These are phyloP conservation scores for Pestalotiopsis sp. DNA, from an alignment of 2,329 filamentous ascomycete genomes.

Conservation along the genomic window DNA sequence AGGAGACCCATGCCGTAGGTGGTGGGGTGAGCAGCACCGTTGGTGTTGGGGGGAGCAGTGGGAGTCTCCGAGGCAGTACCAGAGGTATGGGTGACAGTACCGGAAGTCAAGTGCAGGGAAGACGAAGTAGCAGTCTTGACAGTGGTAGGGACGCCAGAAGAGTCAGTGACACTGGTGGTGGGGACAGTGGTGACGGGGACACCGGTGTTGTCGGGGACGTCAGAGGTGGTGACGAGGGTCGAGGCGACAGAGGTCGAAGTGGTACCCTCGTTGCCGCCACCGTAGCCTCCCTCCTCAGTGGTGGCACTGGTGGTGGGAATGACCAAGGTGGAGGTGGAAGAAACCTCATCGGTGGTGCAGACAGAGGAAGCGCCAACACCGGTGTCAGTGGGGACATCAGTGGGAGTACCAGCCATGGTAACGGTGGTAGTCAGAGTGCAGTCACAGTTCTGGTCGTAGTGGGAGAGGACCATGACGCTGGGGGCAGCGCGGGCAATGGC, in stretches of 20 bases:
- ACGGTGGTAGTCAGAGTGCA: conserved; percentile 3
- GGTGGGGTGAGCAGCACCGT: background rate
- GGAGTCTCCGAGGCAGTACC: background rate
- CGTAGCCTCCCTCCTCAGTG: background rate
- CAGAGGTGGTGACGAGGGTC: background rate
- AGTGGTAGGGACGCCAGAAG: background rate
- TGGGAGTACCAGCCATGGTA: background rate
- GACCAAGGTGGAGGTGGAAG: background rate
- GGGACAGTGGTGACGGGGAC: background rate
- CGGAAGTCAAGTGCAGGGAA: background rate
- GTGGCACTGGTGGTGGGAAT: background rate
- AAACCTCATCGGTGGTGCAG: background rate
- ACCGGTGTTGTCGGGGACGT: background rate
- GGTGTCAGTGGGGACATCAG: background rate
- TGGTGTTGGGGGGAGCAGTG: background rate
- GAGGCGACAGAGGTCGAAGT: background rate
- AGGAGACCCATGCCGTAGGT: conserved; percentile 1
- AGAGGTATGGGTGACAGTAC: background rate
- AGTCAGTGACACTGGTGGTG: background rate
- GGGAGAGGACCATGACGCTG: background rate
- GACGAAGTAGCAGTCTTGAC: background rate
- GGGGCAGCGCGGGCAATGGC: background rate
- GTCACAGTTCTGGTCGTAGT: conserved; percentile 1
- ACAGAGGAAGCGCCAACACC: background rate
- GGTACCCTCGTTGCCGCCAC: background rate